Evolutionary conservation across 2,329 filamentous ascomycete genomes (phyloP).

Genomic region (Xylaria sp.): DNA sequence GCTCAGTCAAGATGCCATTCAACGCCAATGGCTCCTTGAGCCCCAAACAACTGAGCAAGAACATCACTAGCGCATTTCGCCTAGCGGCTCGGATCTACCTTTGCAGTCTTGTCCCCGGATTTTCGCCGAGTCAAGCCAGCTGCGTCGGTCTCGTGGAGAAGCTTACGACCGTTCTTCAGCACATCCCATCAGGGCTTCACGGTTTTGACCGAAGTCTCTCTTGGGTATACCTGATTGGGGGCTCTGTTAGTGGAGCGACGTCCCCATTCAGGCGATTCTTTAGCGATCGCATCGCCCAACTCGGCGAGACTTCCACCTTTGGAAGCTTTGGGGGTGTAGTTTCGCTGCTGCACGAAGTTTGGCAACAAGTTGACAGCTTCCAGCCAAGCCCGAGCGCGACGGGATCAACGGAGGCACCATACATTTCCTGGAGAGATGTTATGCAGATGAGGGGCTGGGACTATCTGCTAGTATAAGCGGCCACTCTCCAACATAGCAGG

Average conservation of each 20-base stretch:
- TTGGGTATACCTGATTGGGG: slow-evolving; percentile 91
- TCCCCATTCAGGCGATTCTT: slow-evolving; percentile 82
- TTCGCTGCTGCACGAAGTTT: slow-evolving; percentile 80
- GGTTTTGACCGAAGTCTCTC: slow-evolving; percentile 91
- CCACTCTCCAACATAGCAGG: slow-evolving; percentile 43
- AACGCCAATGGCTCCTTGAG: slow-evolving; percentile 76
- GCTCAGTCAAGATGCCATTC: slow-evolving; percentile 64
- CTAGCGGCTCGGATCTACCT: slow-evolving; percentile 93
- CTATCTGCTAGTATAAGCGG: slow-evolving; percentile 79
- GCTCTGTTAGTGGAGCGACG: slow-evolving; percentile 73
- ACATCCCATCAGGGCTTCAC: slow-evolving; percentile 78
- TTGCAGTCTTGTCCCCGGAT: slow-evolving; percentile 92
- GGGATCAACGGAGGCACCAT: slow-evolving; percentile 55
- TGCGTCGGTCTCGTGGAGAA: slow-evolving; percentile 79
- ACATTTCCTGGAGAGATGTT: slow-evolving; percentile 92
- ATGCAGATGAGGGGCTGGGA: slow-evolving; percentile 94
- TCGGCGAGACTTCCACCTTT: slow-evolving; percentile 78
- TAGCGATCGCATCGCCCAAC: slow-evolving; percentile 71
- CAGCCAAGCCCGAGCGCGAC: slow-evolving; percentile 45
- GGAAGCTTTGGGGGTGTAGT: slow-evolving; percentile 87
- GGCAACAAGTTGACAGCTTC: slow-evolving; percentile 74
- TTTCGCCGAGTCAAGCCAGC: slow-evolving; percentile 74
- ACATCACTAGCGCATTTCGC: slow-evolving; percentile 90
- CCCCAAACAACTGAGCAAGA: slow-evolving; percentile 82
- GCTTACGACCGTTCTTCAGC: slow-evolving; percentile 76